Base-by-base conservation (phyloP, 441 rosid species). In the Erodium trifolium region DNA sequence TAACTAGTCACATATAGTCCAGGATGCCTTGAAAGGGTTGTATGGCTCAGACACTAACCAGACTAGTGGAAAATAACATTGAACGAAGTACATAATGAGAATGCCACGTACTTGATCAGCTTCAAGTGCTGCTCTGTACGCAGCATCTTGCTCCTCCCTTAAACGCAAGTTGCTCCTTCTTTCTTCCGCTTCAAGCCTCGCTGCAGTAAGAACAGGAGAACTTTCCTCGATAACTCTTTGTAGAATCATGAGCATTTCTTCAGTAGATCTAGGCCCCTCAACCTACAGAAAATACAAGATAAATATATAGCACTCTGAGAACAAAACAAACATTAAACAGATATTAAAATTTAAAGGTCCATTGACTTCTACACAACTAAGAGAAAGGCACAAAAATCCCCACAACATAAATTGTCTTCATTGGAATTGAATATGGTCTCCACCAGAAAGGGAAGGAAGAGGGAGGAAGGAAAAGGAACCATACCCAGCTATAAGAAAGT, bases 111-210 rank as follows among this genome's bases (percentile, higher is more conserved):
- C 99, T 76, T 87, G 99, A 85, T 94, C 99, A 17, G 93, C 99
- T 85, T 92, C 97, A 72, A 94, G 98, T 17, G 99, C 99, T 47
- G 88, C 99, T 77, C 86, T 83, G 78, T 85, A 92, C 65, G 98
- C 99, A 67, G 96, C 92, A 83, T 94, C 98, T 76, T 94, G 98
- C 79, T 92, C 99, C 84, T 92, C 99, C 80, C 99, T 87, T 57
- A 94, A 79, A 6, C 83, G 92, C 82, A 81, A 16, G 79, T 82
- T 90, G 71, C 55, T 86, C 77, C 86, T 92, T 82, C 98, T 88
- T 84, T 94, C 97, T 77, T 94, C 99, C 0, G 97, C 94, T 69
- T 94, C 98, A 51, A 84, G 83, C 72, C 98, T 90, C 60, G 96
- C 94, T 13, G 95, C 81, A 73, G 85, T 83, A 75, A 94, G 90